A percentile compares a stretch with the other conserved stretches of the same genome.
phyloP scores from a whole-genome alignment of 2,329 filamentous ascomycete species.

The Coniochaeta sp. region DNA sequence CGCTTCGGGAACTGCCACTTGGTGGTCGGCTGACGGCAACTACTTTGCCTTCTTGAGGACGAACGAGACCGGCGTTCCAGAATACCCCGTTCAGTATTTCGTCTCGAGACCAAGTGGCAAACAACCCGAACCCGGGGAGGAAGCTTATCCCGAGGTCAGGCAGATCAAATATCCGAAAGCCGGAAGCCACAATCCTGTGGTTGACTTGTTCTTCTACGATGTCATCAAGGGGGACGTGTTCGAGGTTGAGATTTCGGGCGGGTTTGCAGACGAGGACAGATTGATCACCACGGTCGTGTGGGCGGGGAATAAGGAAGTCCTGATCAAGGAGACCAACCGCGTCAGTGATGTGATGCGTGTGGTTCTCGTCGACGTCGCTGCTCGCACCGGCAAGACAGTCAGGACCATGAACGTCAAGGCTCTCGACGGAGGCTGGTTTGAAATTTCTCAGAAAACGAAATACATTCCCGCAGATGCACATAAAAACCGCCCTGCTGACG shows the following conservation, averaged over 20 bases:
- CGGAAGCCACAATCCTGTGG: conserved; percentile 85
- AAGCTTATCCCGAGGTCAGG: conserved; percentile 83
- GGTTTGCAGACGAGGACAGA: conserved; percentile 73
- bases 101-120: conserved; percentile 76
- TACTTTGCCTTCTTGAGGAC: conserved; percentile 89
- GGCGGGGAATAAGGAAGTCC: conserved; percentile 68
- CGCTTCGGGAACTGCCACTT: conserved; percentile 70
- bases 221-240: conserved; percentile 71
- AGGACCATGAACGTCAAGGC: conserved; percentile 70
- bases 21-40: conserved; percentile 90
- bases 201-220: conserved; percentile 85
- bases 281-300: conserved; percentile 92
- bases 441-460: conserved; percentile 77
- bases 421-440: conserved; percentile 96
- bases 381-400: conserved; percentile 69
- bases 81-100: conserved; percentile 91
- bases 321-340: conserved; percentile 89
- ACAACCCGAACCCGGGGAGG: conserved; percentile 59
- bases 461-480: conserved; percentile 78
- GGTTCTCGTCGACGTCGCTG: conserved; percentile 71
- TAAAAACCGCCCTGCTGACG: conserved; percentile 71
- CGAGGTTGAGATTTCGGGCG: conserved; percentile 65
- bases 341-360: conserved; percentile 89
- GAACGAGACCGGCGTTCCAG: conserved; percentile 85
- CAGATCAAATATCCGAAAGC: conserved; percentile 97